These are phyloP conservation scores for Penicillium hesseltinei DNA, from an alignment of 2,329 filamentous ascomycete species.

Conservation along the genomic window DNA sequence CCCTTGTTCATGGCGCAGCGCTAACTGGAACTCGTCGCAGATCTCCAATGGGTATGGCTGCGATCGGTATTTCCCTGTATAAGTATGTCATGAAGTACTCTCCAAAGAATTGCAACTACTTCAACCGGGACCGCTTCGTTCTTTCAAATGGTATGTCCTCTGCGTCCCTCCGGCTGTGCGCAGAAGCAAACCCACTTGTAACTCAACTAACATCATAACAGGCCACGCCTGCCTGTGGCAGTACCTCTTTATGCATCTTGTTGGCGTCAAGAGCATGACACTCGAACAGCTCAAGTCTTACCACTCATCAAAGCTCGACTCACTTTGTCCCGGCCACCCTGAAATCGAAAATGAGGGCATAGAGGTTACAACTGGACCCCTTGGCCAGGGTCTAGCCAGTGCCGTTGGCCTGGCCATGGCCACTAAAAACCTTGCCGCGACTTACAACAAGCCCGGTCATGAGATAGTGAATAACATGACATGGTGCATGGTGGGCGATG, in stretches of 20 bases:
- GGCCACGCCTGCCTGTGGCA: conserved; percentile 35
- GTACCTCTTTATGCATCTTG: conserved; percentile 33
- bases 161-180: neutral
- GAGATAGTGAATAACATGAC: conserved; percentile 53
- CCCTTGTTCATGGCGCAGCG: conserved; percentile 9
- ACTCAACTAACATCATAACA: conserved; percentile 14
- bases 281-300: conserved; percentile 36
- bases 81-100: conserved; percentile 62
- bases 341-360: conserved; percentile 59
- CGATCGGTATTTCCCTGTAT: conserved; percentile 60
- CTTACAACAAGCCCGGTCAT: conserved; percentile 52
- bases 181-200: neutral
- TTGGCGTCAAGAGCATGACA: conserved; percentile 32
- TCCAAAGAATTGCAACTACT: conserved; percentile 40
- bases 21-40: conserved; percentile 22
- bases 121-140: conserved; percentile 47
- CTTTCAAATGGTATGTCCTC: conserved; percentile 41
- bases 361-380: conserved; percentile 59
- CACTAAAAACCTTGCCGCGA: conserved; percentile 54
- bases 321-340: conserved; percentile 43
- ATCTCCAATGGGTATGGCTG: conserved; percentile 56
- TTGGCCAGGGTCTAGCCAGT: conserved; percentile 60
- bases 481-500: conserved; percentile 59
- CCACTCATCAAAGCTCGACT: conserved; percentile 28
- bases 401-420: conserved; percentile 60